Base-by-base conservation (phyloP, 75 land plant species). In the Picea sitchensis region DNA sequence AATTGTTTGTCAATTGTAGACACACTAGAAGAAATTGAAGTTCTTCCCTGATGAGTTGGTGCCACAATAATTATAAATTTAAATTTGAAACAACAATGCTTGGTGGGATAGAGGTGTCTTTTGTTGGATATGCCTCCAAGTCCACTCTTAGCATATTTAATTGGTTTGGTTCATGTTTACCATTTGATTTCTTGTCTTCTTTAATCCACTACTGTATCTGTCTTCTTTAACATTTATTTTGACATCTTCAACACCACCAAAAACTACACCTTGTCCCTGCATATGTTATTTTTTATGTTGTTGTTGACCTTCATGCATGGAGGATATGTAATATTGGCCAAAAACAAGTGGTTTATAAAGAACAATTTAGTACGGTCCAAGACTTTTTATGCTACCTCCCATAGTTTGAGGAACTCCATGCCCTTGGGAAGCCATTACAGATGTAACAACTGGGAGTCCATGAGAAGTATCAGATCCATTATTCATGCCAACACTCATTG, bases 341-440 rank as follows among this genome's bases (percentile, higher is more conserved):
- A 63, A 34, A 23, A 83, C 58, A n/a, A 51, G n/a, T 60, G 17
- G 67, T 30, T 51, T 36, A 63, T 77, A 59, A 36, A 64, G 30
- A 77, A 57, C 26, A n/a, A 47, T 64, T 71, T 47, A 31, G 47
- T 51, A 18, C 4, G 78, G 73, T 31, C 51, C 61, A 47, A 77
- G 41, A 12, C 57, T 21, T 69, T 4, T 41, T 36, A 41, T 21
- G 81, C 63, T 32, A 57, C 83, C 87, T 47, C 59, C 72, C 71
- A 76, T 76, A 60, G 68, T 83, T 34, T 85, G 85, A 60, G 76
- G 26, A 72, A 79, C 63, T 14, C 81, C 75, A 79, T 85, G 85
- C 13, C 87, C 87, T 76, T 85, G 85, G 8, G 85, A 78, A 38
- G 87, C 85, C 87, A 85, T 85, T 8, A 79, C 84, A 38, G 72